These are phyloP conservation scores for Agrocybe praecox DNA, from an alignment of 768 basidiomycete species.

Conservation along the genomic window DNA sequence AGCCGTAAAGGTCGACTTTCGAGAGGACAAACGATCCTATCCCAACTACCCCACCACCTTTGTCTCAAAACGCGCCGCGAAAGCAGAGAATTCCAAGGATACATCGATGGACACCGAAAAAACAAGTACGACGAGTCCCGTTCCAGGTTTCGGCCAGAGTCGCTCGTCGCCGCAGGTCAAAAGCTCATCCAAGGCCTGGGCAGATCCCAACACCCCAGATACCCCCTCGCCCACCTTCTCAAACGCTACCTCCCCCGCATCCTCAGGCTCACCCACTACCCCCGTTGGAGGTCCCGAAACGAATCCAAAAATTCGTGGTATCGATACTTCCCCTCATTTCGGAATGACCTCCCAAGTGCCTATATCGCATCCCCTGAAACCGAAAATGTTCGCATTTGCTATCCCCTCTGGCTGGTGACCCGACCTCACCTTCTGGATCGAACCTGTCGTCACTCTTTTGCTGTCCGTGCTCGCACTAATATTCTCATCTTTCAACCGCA, in stretches of 20 bases:
- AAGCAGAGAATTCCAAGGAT: slow-evolving; percentile 40
- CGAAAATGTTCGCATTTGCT: slow-evolving; percentile 68
- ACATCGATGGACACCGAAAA: slow-evolving; percentile 43
- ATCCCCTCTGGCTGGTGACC: slow-evolving; percentile 62
- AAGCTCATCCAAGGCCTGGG: slow-evolving; percentile 27
- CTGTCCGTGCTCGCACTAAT: slow-evolving; percentile 14
- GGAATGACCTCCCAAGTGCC: slow-evolving; percentile 32
- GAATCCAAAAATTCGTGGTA: slow-evolving; percentile 48
- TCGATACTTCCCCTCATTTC: slow-evolving; percentile 42
- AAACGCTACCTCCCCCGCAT: slow-evolving; percentile 57
- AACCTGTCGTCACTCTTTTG: slow-evolving; percentile 9
- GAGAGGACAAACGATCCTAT: slow-evolving; percentile 49
- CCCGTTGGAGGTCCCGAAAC: slow-evolving; percentile 54
- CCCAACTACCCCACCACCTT: slow-evolving; percentile 65
- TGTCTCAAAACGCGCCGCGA: slow-evolving; percentile 61
- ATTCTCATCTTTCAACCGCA: slow-evolving; percentile 9
- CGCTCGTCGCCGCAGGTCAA: slow-evolving; percentile 31
- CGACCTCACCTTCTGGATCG: slow-evolving; percentile 15
- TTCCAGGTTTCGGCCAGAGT: slow-evolving; percentile 46
- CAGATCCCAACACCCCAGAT: slow-evolving; percentile 41
- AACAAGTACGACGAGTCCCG: slow-evolving; percentile 45
- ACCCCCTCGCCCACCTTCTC: slow-evolving; percentile 59
- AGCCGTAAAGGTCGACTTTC: slow-evolving; percentile 63
- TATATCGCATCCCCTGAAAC: slow-evolving; percentile 49
- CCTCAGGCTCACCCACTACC: slow-evolving; percentile 63